Evolutionary conservation across 2,329 filamentous ascomycete genomes (phyloP).

Genomic region (Eutypella sp.): DNA sequence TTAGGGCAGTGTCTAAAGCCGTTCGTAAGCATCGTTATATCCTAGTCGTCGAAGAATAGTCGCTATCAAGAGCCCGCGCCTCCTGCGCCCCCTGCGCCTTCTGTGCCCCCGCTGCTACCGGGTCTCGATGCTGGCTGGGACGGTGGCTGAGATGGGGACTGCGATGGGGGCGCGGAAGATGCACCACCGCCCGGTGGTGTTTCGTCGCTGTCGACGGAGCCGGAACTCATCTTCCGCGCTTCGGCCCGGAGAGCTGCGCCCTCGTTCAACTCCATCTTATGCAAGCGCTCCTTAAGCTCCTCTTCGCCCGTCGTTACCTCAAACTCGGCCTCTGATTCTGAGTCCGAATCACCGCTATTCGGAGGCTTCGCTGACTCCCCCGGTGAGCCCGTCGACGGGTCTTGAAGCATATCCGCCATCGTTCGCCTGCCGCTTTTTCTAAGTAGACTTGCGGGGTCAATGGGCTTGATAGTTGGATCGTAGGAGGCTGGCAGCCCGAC

Average conservation of each 20-base stretch:
- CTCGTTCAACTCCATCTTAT: slow-evolving; percentile 28
- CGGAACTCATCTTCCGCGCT: slow-evolving; percentile 24
- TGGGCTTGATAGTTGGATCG: slow-evolving; percentile 58
- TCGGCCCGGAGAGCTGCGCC: slow-evolving; percentile 25
- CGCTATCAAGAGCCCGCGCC: neutral
- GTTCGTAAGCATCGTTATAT: too few species aligned
- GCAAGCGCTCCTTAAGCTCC: slow-evolving; percentile 35
- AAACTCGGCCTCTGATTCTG: slow-evolving; percentile 38
- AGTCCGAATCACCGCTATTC: slow-evolving; percentile 30
- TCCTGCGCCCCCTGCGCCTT: neutral
- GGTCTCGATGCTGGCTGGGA: too few species aligned
- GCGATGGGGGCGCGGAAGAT: too few species aligned
- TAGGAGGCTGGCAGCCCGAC: slow-evolving; percentile 58
- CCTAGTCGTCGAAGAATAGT: neutral
- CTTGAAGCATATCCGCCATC: slow-evolving; percentile 12
- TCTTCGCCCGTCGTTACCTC: slow-evolving; percentile 35
- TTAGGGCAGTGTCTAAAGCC: too few species aligned
- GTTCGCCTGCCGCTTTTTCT: slow-evolving; percentile 16
- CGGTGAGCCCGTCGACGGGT: slow-evolving; percentile 17
- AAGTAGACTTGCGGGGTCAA: slow-evolving; percentile 30
- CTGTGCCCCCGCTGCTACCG: neutral
- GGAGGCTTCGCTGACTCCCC: slow-evolving; percentile 32
- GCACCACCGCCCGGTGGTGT: slow-evolving; percentile 28
- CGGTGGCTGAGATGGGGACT: too few species aligned
- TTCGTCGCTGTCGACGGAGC: slow-evolving; percentile 31